Base-by-base conservation (phyloP, 805 yeast species). In the Saturnispora ahearnii region DNA sequence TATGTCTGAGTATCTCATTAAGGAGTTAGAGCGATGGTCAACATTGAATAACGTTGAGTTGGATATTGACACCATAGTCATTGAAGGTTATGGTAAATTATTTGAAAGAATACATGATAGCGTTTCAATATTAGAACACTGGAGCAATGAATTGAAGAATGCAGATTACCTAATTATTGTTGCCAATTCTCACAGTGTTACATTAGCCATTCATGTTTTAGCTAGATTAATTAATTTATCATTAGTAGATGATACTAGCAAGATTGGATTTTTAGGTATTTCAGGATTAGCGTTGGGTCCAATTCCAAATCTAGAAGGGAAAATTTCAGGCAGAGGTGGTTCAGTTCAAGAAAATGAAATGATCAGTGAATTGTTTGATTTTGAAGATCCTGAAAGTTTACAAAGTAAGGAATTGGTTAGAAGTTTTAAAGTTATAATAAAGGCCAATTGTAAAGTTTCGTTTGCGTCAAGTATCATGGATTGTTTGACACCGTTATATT, bases 251-350 rank as follows among this genome's bases (percentile, higher is more conserved):
- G 71, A 73, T 5, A 84, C 54, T 12, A 55, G 54, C 21, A 66
- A 81, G 41, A 71, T 89, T n/a, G 90, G 95, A 0, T 66, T 91
- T 40, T 69, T 93, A 40, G 88, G 87, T 11, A 86, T 93, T 91
- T 96, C 96, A 0, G 98, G 98, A 1, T 76, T 87, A 13, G 86
- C 86, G 57, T 77, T 87, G 61, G 99, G 99, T 0, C 98, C 98
- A 3, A 83, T 87, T 58, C 81, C 81, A 49, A 96, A 96, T 0
- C 76, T 81, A 45, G 98, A 93, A 62, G 85, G 89, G 54, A 82
- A 81, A 22, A 68, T 89, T 29, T 77, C 88, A 55, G 91, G 95
- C 0, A 48, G 55, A 30, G 55, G 56, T 40, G 88, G 87, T 61
- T 79, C 91, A 1, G 81, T 88, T 1, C 79, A 90, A 51, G 99